Percentiles rank a stretch among this genome's conserved stretches.
These are phyloP conservation scores for Ceratobasidium sp. DNA, from an alignment of 1,284 basidiomycete species.

Conservation along the genomic window DNA sequence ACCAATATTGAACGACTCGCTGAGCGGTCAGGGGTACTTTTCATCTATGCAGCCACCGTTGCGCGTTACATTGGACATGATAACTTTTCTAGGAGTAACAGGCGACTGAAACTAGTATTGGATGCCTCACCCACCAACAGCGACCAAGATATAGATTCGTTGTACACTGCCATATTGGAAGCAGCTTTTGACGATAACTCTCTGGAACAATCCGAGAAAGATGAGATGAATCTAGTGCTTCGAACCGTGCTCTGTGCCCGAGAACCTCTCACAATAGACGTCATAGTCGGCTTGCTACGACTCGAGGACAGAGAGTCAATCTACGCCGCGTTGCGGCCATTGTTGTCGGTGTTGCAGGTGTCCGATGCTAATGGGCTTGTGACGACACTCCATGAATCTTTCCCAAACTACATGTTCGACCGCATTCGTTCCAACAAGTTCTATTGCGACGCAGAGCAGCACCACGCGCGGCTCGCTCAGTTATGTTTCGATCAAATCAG, in stretches of 20 bases:
- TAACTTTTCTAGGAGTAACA: background rate
- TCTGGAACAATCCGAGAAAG: background rate
- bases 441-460: too few relatives aligned
- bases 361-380: background rate
- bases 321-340: background rate
- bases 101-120: background rate
- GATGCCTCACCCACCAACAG: background rate
- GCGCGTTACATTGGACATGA: background rate
- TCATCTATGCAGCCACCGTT: background rate
- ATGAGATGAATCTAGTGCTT: background rate
- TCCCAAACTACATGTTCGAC: slow-evolving; percentile 6
- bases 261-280: background rate
- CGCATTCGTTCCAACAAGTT: background rate
- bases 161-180: background rate
- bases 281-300: background rate
- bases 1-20: background rate
- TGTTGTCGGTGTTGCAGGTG: slow-evolving; percentile 1
- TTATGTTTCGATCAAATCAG: too few relatives aligned
- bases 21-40: background rate
- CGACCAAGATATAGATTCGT: background rate
- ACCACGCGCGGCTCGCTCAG: too few relatives aligned
- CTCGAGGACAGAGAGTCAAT: background rate
- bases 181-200: background rate
- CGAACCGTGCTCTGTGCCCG: background rate
- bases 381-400: slow-evolving; percentile 2